Conservation (phyloP, 2,329 filamentous ascomycete genomes). For the Diaporthe citri region DNA sequence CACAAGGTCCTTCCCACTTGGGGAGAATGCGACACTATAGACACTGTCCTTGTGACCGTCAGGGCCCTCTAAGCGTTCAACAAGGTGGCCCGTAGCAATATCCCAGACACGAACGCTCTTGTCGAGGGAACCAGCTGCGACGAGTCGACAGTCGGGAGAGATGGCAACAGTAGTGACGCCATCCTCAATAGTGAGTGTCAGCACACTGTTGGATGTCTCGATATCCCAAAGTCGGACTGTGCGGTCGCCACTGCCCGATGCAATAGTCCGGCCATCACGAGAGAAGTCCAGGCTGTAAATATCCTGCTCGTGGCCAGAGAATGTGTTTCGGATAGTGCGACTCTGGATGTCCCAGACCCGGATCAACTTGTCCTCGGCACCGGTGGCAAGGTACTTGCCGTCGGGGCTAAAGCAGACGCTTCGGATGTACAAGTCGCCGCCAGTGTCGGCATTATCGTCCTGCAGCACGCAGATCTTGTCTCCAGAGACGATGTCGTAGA, state of each 20-base stretch:
- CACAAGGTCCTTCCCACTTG: conserved; percentile 91
- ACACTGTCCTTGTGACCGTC: conserved; percentile 98
- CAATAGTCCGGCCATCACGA: conserved; percentile 92
- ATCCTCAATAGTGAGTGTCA: conserved; percentile 93
- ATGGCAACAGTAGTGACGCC: conserved; percentile 98
- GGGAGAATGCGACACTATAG: conserved; percentile 96
- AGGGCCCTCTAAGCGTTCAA: conserved; percentile 91
- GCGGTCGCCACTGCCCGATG: conserved; percentile 93
- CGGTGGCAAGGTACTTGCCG: conserved; percentile 92
- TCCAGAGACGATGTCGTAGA: conserved; percentile 91
- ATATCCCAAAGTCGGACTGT: conserved; percentile 98
- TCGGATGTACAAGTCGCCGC: conserved; percentile 94
- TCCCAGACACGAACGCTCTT: conserved; percentile 99
- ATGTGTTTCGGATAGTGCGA: conserved; percentile 89
- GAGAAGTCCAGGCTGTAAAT: conserved; percentile 98
- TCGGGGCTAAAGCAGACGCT: conserved; percentile 99
- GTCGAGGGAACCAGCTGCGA: conserved; percentile 94
- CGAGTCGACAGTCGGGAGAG: conserved; percentile 92
- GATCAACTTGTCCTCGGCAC: conserved; percentile 97
- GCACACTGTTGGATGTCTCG: conserved; percentile 82
- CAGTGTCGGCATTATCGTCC: conserved; percentile 87
- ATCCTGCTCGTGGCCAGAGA: conserved; percentile 97
- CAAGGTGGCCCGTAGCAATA: conserved; percentile 84
- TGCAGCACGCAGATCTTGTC: conserved; percentile 91
- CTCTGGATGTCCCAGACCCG: conserved; percentile 94